These are phyloP conservation scores for Quercus phellos DNA, from an alignment of 331 rosid species.

Conservation along the genomic window DNA sequence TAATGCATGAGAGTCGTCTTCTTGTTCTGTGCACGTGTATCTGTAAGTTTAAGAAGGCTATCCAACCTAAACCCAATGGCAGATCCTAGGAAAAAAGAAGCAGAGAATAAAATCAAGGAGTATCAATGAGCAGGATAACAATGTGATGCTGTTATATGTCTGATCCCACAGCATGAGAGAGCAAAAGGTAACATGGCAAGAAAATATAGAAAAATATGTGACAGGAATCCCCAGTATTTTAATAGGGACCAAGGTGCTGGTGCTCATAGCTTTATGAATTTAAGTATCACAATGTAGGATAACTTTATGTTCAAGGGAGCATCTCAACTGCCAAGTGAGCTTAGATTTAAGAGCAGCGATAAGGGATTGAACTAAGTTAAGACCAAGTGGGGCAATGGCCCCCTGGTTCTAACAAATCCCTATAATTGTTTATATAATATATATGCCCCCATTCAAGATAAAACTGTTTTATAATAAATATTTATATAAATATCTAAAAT, in stretches of 20 bases:
- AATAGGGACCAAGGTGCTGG: neutral
- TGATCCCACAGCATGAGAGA: neutral
- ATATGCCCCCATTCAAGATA: too few relatives aligned
- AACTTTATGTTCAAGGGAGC: neutral
- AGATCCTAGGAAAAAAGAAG: conserved; percentile 45
- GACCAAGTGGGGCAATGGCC: too few relatives aligned
- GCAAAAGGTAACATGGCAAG: neutral
- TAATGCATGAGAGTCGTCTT: conserved; percentile 91
- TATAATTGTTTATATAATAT: too few relatives aligned
- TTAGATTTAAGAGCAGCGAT: neutral
- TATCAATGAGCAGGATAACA: neutral
- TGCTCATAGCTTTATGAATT: neutral
- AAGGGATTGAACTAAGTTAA: too few relatives aligned
- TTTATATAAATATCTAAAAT: too few relatives aligned
- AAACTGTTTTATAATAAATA: too few relatives aligned
- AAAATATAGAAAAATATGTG: neutral
- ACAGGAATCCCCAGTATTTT: neutral
- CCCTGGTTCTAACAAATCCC: too few relatives aligned
- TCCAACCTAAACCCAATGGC: conserved; percentile 86
- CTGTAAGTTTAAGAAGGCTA: conserved; percentile 85
- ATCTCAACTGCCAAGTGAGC: neutral
- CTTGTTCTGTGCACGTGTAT: conserved; percentile 75
- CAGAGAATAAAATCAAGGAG: neutral
- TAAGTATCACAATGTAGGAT: neutral
- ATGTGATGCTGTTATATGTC: neutral